Evolutionary conservation across 495 filamentous ascomycete genomes (phyloP), one percentile per base, ranked within the genome.

Genomic region (Mycothermus thermophilus): DNA sequence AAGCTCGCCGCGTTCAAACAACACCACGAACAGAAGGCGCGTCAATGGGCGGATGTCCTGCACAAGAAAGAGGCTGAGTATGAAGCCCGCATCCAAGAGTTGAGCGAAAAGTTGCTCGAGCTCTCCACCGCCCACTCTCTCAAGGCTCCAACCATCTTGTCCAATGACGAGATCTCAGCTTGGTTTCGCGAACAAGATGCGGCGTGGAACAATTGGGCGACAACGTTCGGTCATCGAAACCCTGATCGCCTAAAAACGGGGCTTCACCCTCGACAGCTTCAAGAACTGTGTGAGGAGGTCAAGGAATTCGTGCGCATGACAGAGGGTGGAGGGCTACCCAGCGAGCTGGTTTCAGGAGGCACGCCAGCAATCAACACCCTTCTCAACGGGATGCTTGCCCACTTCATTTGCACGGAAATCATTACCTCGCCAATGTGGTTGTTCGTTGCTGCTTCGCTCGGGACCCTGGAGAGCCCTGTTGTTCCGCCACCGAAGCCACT

Each of bases 351-450:
- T 1, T 1, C 9, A 9, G 13, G 21, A 4, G 18, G 36, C 4
- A 38, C 11, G 1, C 30, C 31, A 8, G 18, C 27, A 3, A 5
- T 34, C 5, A 35, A 43, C 5, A 26, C 41, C 0, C 24, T 47
- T 0, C 37, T 47, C 4, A 33, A 32, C 8, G 41, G 41, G 1
- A 40, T 47, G 27, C 22, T 44, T 0, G 31, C 20, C 10, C 16
- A 47, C 25, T 47, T 47, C 13, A 41, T 47, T 11, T 35, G 38
- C 16, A 12, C 33, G 0, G 44, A 43, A 17, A 10, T 23, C 0
- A 0, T 43, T 3, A n/a, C 33, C 1, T 41, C 44, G 0, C 44
- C 44, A 0, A 32, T 43, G 16, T 47, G 44, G 44, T 2, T 47
- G 2, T 43, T 47, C 9, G 16, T 11, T 10, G 41, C 41, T 2